phyloP scores from a whole-genome alignment of 2,329 filamentous ascomycete species.

The Microcera coccophila region DNA sequence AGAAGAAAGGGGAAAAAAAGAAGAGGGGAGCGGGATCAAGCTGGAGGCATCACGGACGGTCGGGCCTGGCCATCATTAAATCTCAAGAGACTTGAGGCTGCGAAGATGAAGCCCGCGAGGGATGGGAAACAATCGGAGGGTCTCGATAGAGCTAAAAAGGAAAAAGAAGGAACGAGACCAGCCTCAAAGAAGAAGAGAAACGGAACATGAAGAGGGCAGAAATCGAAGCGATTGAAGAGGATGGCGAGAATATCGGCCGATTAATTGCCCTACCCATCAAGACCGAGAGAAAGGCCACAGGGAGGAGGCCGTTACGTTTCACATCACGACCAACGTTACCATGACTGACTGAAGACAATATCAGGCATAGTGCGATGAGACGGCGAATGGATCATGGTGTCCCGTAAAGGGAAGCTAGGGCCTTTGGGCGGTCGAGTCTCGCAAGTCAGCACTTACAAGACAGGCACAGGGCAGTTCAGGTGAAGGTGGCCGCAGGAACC shows the following conservation, averaged over 20 bases:
- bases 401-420: no score
- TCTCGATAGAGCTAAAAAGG: no score
- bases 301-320: background rate
- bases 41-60: no score
- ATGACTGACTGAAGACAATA: background rate
- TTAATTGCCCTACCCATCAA: background rate
- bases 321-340: background rate
- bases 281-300: background rate
- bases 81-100: slow-evolving; percentile 23
- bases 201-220: background rate
- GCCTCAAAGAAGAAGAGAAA: background rate
- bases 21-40: slow-evolving; percentile 19
- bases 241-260: background rate
- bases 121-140: background rate
- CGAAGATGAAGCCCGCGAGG: slow-evolving; percentile 3
- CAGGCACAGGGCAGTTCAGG: background rate
- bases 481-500: background rate
- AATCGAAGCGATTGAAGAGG: background rate
- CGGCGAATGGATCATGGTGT: background rate
- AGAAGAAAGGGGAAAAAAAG: slow-evolving; percentile 7
- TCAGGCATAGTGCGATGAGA: background rate
- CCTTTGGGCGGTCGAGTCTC: no score
- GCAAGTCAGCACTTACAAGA: background rate
- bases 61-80: no score
- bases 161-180: slow-evolving; percentile 12